phyloP scores from a whole-genome alignment of 2,329 filamentous ascomycete species.

The Hypoxylon sp. region DNA sequence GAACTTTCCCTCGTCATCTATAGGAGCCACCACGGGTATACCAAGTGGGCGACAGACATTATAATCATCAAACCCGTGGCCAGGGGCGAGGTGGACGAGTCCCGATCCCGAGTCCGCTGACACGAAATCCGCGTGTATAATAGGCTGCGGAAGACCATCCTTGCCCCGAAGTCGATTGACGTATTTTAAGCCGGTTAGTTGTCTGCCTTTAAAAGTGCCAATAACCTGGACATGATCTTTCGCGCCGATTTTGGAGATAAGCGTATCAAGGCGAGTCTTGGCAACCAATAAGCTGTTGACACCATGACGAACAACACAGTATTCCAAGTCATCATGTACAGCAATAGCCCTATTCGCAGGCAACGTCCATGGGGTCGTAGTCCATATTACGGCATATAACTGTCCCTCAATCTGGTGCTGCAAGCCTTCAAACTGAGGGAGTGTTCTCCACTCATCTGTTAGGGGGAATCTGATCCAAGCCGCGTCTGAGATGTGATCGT shows the following conservation, averaged over 20 bases:
- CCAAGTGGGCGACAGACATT: slow-evolving; percentile 79
- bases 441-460: slow-evolving; percentile 58
- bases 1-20: slow-evolving; percentile 86
- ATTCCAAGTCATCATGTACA: slow-evolving; percentile 80
- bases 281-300: slow-evolving; percentile 79
- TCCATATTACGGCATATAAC: slow-evolving; percentile 93
- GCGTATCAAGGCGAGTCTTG: slow-evolving; percentile 75
- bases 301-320: slow-evolving; percentile 74
- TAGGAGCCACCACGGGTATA: slow-evolving; percentile 83
- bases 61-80: slow-evolving; percentile 98
- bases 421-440: slow-evolving; percentile 58
- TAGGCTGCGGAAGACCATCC: slow-evolving; percentile 71
- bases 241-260: slow-evolving; percentile 67
- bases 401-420: slow-evolving; percentile 61
- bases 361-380: slow-evolving; percentile 97
- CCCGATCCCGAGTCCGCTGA: slow-evolving; percentile 92
- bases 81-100: slow-evolving; percentile 93
- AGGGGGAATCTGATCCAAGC: slow-evolving; percentile 88
- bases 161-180: slow-evolving; percentile 77
- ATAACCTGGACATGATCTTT: slow-evolving; percentile 61
- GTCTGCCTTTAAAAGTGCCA: slow-evolving; percentile 72
- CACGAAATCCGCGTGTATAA: slow-evolving; percentile 91
- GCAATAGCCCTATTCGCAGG: slow-evolving; percentile 94
- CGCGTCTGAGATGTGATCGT: slow-evolving; percentile 78
- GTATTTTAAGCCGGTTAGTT: slow-evolving; percentile 78